Evolutionary conservation across 2,329 filamentous ascomycete genomes (phyloP).

Genomic region (Scleromitrula shiraiana): DNA sequence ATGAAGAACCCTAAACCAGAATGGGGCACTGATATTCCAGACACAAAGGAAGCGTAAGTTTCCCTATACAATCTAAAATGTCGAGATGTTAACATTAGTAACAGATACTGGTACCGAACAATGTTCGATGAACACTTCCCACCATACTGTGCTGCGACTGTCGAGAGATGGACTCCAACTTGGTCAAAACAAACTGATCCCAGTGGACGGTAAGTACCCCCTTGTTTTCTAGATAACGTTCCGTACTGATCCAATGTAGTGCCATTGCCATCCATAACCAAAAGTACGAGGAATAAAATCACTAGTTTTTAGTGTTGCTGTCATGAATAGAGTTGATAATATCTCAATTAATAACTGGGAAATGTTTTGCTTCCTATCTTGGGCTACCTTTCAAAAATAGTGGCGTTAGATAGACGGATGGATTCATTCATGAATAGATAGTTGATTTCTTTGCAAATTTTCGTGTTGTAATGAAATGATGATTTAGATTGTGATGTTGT

Average conservation of each 20-base stretch:
- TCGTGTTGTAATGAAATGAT: not conserved
- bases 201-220: conserved; percentile 51
- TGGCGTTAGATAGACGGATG: conserved; percentile 11
- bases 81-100: not conserved
- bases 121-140: conserved; percentile 99
- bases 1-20: conserved; percentile 97
- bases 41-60: conserved; percentile 88
- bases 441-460: conserved; percentile 1
- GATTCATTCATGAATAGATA: conserved; percentile 4
- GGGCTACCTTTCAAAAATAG: not conserved
- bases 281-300: conserved; percentile 52
- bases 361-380: not conserved
- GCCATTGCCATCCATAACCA: conserved; percentile 68
- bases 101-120: conserved; percentile 86
- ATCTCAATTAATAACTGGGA: too few species aligned
- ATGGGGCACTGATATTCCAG: conserved; percentile 88
- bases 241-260: conserved; percentile 36
- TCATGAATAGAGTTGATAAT: not conserved
- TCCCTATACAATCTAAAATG: not conserved
- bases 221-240: not conserved
- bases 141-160: conserved; percentile 79
- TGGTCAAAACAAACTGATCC: conserved; percentile 97
- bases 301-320: not conserved
- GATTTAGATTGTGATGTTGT: not conserved
- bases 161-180: conserved; percentile 93